Evolutionary conservation across 371 early-diverging fungal genomes (phyloP).

Genomic region (Saksenaea vasiformis): DNA sequence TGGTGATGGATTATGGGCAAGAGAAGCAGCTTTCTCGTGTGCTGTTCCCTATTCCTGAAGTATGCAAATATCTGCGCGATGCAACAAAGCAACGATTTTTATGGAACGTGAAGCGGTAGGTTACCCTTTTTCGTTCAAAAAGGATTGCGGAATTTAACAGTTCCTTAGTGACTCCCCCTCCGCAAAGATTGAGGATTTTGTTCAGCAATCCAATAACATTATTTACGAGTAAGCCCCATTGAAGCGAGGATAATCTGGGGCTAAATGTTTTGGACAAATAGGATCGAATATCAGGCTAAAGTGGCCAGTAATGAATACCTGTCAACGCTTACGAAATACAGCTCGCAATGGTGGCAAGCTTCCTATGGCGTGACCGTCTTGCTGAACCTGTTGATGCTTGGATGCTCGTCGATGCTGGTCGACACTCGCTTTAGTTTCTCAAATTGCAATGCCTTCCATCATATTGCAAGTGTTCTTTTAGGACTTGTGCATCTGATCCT

Average conservation of each 20-base stretch:
- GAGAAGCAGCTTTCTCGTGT: conserved; percentile 46
- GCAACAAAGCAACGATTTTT: conserved; percentile 55
- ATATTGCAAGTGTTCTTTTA: conserved; percentile 19
- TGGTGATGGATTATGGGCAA: conserved; percentile 47
- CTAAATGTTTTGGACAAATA: conserved; percentile 5
- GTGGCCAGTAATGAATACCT: conserved; percentile 43
- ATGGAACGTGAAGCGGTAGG: conserved; percentile 50
- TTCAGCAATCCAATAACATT: conserved; percentile 51
- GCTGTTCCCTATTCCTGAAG: conserved; percentile 58
- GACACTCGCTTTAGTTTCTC: conserved; percentile 1
- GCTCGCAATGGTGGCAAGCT: conserved; percentile 53
- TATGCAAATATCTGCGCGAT: conserved; percentile 49
- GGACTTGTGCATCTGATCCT: conserved; percentile 38
- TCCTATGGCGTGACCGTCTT: conserved; percentile 45
- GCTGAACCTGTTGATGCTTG: conserved; percentile 42
- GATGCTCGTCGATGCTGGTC: conserved; percentile 21
- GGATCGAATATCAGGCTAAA: conserved; percentile 53
- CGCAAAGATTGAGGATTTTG: conserved; percentile 58
- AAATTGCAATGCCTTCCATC: neutral
- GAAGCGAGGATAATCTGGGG: neutral
- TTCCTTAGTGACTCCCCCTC: conserved; percentile 47
- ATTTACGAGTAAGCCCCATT: conserved; percentile 45
- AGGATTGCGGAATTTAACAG: neutral
- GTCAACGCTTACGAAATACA: conserved; percentile 41
- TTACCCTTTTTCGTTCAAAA: neutral